These are phyloP conservation scores for Myriangium duriaei DNA, from an alignment of 2,329 filamentous ascomycete species.

Conservation along the genomic window DNA sequence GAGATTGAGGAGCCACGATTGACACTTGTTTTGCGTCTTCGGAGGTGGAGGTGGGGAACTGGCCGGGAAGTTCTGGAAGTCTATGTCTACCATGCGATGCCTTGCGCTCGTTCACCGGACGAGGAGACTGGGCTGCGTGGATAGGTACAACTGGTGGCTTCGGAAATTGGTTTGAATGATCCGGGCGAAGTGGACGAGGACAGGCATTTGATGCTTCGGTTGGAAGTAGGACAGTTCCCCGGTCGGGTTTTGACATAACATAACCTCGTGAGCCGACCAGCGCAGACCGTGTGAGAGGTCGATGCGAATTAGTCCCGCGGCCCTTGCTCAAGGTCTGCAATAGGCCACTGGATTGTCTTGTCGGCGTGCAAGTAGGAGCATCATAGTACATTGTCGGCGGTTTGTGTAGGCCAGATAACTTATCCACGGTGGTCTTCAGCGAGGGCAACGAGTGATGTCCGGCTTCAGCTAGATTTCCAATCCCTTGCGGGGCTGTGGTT, in stretches of 20 bases:
- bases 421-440: constrained; percentile 1
- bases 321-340: too few relatives aligned
- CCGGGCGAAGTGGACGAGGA: constrained; percentile 5
- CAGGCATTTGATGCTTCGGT: too few relatives aligned
- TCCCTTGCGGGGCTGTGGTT: background rate
- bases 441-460: constrained; percentile 1
- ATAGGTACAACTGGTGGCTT: background rate
- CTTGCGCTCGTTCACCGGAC: background rate
- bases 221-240: too few relatives aligned
- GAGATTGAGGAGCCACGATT: background rate
- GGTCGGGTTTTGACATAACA: too few relatives aligned
- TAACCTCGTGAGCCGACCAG: too few relatives aligned
- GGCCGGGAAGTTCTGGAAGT: background rate
- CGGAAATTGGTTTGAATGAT: background rate
- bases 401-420: background rate
- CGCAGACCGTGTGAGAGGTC: too few relatives aligned
- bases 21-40: too few relatives aligned
- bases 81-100: background rate
- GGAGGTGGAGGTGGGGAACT: constrained; percentile 2
- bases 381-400: constrained; percentile 6
- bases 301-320: too few relatives aligned
- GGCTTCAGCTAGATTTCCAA: background rate
- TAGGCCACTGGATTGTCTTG: background rate
- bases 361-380: constrained; percentile 4
- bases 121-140: background rate